phyloP scores from a whole-genome alignment of 345 rosid species.

The Pistacia vera region DNA sequence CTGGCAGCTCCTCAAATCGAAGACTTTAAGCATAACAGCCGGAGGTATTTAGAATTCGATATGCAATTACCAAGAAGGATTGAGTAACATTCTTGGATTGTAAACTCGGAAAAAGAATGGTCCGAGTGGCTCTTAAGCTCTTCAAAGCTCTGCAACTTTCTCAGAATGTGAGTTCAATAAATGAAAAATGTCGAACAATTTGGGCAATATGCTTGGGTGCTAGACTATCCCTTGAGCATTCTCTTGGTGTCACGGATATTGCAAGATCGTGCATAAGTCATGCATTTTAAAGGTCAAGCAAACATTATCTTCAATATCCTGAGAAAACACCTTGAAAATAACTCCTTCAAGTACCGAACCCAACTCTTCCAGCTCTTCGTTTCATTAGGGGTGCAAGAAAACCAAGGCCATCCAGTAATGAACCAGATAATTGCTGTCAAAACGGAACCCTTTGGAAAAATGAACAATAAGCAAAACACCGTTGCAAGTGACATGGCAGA shows the following conservation, averaged over 20 bases:
- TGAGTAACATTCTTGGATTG: too few species aligned
- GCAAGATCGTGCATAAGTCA: background rate
- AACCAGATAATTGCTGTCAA: background rate
- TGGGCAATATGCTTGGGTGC: too few species aligned
- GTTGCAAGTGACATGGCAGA: background rate
- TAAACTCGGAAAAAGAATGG: too few species aligned
- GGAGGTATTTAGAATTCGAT: conserved; percentile 16
- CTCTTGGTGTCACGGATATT: too few species aligned
- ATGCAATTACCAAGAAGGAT: background rate
- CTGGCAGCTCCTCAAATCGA: conserved; percentile 5
- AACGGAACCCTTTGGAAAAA: background rate
- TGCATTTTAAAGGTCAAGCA: background rate
- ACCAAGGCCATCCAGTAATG: background rate
- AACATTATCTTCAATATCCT: background rate
- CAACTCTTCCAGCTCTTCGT: background rate
- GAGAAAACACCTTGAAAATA: background rate
- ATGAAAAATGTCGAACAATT: background rate
- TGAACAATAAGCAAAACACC: background rate
- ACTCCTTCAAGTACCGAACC: background rate
- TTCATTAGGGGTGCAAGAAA: background rate
- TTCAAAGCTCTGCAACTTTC: too few species aligned
- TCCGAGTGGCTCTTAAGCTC: too few species aligned
- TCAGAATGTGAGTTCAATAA: too few species aligned
- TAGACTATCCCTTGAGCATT: too few species aligned
- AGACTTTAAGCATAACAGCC: conserved; percentile 22